phyloP scores from a whole-genome alignment of 768 basidiomycete genomes.

The Floccularia luteovirens region DNA sequence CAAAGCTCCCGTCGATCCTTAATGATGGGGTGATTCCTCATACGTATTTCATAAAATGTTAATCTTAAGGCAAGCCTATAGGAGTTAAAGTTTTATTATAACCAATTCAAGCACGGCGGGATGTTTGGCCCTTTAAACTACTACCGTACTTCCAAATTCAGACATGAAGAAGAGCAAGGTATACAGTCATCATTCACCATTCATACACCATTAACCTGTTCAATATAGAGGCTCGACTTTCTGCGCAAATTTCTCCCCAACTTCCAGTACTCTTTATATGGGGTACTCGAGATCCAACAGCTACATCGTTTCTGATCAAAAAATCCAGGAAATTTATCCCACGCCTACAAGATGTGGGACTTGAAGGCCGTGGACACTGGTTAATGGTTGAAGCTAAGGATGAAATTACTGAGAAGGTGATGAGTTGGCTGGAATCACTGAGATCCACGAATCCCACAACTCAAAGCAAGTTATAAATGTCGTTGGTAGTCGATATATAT shows the following conservation, averaged over 20 bases:
- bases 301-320: constrained; percentile 28
- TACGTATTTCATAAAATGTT: neutral
- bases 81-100: constrained; percentile 50
- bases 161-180: constrained; percentile 63
- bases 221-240: constrained; percentile 32
- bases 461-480: constrained; percentile 4
- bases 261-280: constrained; percentile 57
- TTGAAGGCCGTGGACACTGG: constrained; percentile 64
- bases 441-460: constrained; percentile 12
- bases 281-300: constrained; percentile 48
- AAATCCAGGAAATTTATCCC: constrained; percentile 43
- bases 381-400: constrained; percentile 57
- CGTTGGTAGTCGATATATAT: neutral
- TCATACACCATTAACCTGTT: constrained; percentile 3
- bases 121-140: constrained; percentile 75
- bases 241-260: constrained; percentile 30
- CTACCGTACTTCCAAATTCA: constrained; percentile 53
- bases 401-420: constrained; percentile 39
- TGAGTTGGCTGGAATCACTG: constrained; percentile 35
- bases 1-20: constrained; percentile 13
- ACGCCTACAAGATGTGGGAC: constrained; percentile 37
- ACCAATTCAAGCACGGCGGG: constrained; percentile 35
- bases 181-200: constrained; percentile 4
- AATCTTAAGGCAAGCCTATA: constrained; percentile 12
- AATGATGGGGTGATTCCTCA: constrained; percentile 14